Base-by-base conservation (phyloP, 1,284 basidiomycete genomes). In the Trametes polyzona region DNA sequence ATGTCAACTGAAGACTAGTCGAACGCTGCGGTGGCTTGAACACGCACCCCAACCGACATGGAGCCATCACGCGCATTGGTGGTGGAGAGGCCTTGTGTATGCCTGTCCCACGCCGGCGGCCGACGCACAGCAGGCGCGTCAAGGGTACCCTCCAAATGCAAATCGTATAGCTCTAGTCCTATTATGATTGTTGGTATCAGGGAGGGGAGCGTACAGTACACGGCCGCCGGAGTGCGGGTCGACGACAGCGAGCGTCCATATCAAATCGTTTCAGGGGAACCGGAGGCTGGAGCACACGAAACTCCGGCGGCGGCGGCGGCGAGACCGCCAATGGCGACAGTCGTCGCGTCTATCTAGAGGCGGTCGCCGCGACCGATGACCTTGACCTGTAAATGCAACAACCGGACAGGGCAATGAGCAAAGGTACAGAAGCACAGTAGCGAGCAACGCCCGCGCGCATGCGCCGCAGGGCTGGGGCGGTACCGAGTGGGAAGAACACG, bases 281-380 rank as follows among this genome's bases (percentile, higher is more conserved):
- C n/a, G n/a, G n/a, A n/a, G n/a, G n/a, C n/a, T n/a, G 33, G 47
- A 58, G 29, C 27, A 33, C 43, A 56, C 40, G 27, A 52, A 24
- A 32, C 37, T 17, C 40, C 23, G 24, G 39, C 14, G 16, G n/a
- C 9, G 26, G 9, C 19, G 24, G 23, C n/a, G 17, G 12, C 33
- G 8, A 16, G 33, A n/a, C n/a, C n/a, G n/a, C n/a, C n/a, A n/a
- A 36, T 47, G 32, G 12, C 35, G n/a, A 26, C 47, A 37, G 41
- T 19, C 53, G 41, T 40, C 53, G 29, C 27, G 46, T 55, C 46
- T 35, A 21, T 29, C 54, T 29, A 69, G 16, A 65, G 36, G 26
- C 67, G 54, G 47, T 68, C 67, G 42, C 70, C 69, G 39, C 70
- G 67, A 29, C 69, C 70, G 48, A 71, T 70, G 33, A 68, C 65